These are phyloP conservation scores for Diospyros kaki DNA, from an alignment of 148 eudicot species.

Conservation along the genomic window DNA sequence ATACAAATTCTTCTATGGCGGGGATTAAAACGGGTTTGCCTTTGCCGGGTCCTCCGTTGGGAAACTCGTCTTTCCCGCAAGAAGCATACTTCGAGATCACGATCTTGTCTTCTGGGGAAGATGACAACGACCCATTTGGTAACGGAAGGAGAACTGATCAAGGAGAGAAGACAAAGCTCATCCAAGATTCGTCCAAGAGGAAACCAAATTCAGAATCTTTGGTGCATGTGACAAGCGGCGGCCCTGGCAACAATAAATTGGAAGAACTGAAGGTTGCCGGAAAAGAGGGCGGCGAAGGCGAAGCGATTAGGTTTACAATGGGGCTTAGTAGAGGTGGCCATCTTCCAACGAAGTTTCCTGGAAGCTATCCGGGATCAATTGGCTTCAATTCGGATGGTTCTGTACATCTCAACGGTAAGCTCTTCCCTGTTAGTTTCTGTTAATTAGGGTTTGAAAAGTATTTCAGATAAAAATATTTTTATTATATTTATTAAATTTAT, in stretches of 20 bases:
- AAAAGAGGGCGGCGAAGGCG: constrained; percentile 6
- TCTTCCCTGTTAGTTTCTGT: background rate
- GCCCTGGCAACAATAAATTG: constrained; percentile 16
- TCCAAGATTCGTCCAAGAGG: constrained; percentile 18
- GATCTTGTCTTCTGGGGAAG: constrained; percentile 18
- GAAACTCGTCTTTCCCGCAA: constrained; percentile 61
- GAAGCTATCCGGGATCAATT: constrained; percentile 51
- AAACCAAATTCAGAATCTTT: constrained; percentile 17
- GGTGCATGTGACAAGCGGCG: constrained; percentile 21
- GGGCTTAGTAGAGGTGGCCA: constrained; percentile 41
- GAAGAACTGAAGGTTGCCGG: constrained; percentile 26
- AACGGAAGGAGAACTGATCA: background rate
- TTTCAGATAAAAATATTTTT: no score
- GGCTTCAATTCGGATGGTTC: constrained; percentile 69
- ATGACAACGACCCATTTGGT: constrained; percentile 14
- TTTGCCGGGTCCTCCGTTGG: constrained; percentile 73
- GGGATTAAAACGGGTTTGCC: constrained; percentile 50
- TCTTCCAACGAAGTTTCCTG: constrained; percentile 40
- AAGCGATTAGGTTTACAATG: constrained; percentile 21
- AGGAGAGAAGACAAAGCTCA: constrained; percentile 49
- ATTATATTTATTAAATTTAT: no score
- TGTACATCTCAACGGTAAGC: constrained; percentile 52
- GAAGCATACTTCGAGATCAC: constrained; percentile 86
- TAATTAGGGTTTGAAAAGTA: no score
- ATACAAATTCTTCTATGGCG: no score